Conservation (phyloP, 257 asterid species). For the Verbena officinalis region DNA sequence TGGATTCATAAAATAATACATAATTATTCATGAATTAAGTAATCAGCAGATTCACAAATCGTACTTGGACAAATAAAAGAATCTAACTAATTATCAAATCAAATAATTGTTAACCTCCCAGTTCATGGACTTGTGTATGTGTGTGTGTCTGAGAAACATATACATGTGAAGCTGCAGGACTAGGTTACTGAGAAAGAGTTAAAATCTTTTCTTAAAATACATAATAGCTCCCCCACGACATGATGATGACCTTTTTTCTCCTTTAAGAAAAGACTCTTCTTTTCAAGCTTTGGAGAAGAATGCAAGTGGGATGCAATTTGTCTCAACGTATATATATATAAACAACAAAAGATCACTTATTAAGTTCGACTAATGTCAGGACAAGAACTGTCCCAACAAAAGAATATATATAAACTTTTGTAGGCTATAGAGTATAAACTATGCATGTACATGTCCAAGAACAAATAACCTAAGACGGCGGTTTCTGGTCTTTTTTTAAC, state of each 20-base stretch:
- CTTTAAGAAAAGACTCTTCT: constrained; percentile 36
- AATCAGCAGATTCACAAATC: constrained; percentile 16
- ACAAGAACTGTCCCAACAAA: constrained; percentile 38
- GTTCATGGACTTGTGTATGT: neutral
- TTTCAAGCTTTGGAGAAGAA: constrained; percentile 37
- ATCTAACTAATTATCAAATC: constrained; percentile 21
- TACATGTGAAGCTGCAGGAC: constrained; percentile 40
- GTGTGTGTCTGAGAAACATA: neutral
- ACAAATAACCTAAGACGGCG: constrained; percentile 50
- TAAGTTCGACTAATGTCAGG: constrained; percentile 39
- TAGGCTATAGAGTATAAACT: constrained; percentile 15
- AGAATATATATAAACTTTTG: constrained; percentile 17
- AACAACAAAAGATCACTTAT: neutral
- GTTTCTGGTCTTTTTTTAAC: constrained; percentile 25
- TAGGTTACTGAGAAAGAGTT: constrained; percentile 20
- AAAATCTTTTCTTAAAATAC: constrained; percentile 9
- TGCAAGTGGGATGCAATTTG: constrained; percentile 39
- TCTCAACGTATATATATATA: constrained; percentile 19
- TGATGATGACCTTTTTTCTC: constrained; percentile 25
- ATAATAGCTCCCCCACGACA: constrained; percentile 14
- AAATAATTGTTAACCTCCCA: constrained; percentile 7
- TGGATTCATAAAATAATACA: neutral
- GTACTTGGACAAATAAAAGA: constrained; percentile 23
- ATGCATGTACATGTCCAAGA: constrained; percentile 18
- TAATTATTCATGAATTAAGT: neutral